Evolutionary conservation across 2,329 filamentous ascomycete species (phyloP).

Genomic region (Emergomyces pasteurianus): DNA sequence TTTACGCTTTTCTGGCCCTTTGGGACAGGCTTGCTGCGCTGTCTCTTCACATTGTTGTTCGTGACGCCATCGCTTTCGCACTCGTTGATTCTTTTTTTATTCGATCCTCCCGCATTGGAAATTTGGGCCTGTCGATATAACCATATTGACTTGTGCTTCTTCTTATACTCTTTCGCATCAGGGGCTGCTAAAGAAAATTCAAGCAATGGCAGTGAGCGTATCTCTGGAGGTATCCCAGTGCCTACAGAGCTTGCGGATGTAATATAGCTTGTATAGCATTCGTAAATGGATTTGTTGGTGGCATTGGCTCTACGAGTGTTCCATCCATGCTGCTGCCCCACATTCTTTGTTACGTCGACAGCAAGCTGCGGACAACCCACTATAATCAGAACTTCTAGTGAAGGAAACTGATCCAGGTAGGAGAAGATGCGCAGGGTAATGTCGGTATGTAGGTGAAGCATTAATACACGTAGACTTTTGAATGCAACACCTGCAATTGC

Average conservation of each 20-base stretch:
- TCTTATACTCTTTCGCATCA: constrained; percentile 1
- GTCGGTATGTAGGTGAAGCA: constrained; percentile 22
- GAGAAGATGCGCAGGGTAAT: constrained; percentile 22
- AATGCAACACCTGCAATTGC: constrained; percentile 21
- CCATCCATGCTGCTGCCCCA: constrained; percentile 21
- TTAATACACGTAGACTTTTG: constrained; percentile 26
- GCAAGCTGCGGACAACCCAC: constrained; percentile 21
- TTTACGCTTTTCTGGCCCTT: constrained; percentile 17
- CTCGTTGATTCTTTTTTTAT: not conserved
- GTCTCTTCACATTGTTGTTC: not conserved
- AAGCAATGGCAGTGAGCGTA: not conserved
- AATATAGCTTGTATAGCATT: not conserved
- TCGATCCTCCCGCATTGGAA: not conserved
- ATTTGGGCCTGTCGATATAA: not conserved
- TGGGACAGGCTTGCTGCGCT: constrained; percentile 9
- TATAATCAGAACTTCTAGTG: constrained; percentile 24
- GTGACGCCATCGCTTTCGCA: constrained; percentile 5
- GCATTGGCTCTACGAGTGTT: not conserved
- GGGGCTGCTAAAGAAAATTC: not conserved
- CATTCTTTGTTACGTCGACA: constrained; percentile 10
- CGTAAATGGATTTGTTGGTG: not conserved
- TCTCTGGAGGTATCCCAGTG: too few species aligned
- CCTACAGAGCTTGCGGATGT: not conserved
- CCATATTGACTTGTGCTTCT: not conserved
- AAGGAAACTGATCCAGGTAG: constrained; percentile 25